Evolutionary conservation across 1,284 basidiomycete species (phyloP), one percentile per base, ranked within the genome.

Genomic region (Agroathelia rolfsii): DNA sequence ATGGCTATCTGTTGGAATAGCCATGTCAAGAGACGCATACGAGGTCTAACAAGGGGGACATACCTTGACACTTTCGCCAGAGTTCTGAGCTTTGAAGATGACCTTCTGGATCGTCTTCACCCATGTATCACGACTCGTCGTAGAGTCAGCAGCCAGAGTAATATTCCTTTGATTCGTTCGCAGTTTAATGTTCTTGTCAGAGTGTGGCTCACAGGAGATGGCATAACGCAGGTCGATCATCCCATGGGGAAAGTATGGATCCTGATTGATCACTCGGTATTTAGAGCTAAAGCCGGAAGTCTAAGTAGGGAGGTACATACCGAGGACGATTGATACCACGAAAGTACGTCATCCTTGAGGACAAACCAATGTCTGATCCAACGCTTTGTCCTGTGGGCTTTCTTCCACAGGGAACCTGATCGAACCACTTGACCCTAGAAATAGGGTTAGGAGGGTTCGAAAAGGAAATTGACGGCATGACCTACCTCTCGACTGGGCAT

Each of bases 1-100:
- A 98, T 92, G 24, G 89, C 85, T 51, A 97, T 89, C 86, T 89
- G 43, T n/a, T n/a, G n/a, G n/a, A n/a, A n/a, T n/a, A n/a, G n/a
- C n/a, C n/a, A n/a, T n/a, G n/a, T n/a, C 6, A 25, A 35, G 17
- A 35, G 15, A 34, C 5, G 22, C 18, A 33, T n/a, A 12, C 8
- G 19, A 39, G 13, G 21, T 25, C 26, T 20, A 23, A 25, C 10
- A 14, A 33, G 7, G 12, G 12, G 15, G 14, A 49, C 56, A 24
- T 41, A 83, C 84, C 69, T 94, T 93, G 42, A 97, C 87, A 45
- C 76, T 87, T 45, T 96, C 90, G 0, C 93, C 93, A 65, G 84
- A 83, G 50, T 97, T 95, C 62, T 96, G 93, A 4, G 83, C 82
- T 49, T 90, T 89, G 61, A 96, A 90, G 38, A 95, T 90, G 20